Base-by-base conservation (phyloP, 768 basidiomycete species). In the Tricholoma flavovirens region DNA sequence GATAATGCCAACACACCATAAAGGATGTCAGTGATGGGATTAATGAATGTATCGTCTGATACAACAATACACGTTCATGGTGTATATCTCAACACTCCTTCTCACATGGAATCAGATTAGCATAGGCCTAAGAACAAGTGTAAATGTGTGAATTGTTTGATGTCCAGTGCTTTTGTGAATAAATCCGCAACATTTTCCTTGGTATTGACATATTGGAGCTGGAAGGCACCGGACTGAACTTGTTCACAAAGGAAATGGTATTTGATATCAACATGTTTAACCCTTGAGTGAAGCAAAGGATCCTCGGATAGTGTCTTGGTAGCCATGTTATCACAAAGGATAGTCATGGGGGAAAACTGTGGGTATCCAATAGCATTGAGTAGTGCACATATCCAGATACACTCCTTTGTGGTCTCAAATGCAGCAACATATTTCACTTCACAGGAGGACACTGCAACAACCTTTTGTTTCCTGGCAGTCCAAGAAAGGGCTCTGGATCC, bases 401-500 rank as follows among this genome's bases (percentile, higher is more conserved):
- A 40, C 57, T 62, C 61, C 45, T 56, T 54, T 1, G 58, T 36
- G 1, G 69, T 63, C 26, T 73, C 60, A 14, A 62, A 58, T 1
- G 64, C 60, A 6, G 74, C 70, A 36, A 76, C 68, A 58, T 77
- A 75, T 60, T 78, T 72, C 0, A 73, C 70, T 60, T 77, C 74
- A 11, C 59, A 54, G 1, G 66, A 61, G 1, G 66, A 69, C 2
- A 60, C 32, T 2, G 57, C 53, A 21, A 54, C 48, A 10, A 53
- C 49, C 15, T 54, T 53, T 29, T 58, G 57, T 19, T 54, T 54
- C 3, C 29, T 15, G 0, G 30, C 14, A 1, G 51, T 29, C 54
- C 64, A 69, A 0, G 66, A 60, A 5, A 66, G 36, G 2, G 59
- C 12, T 4, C 65, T 66, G 24, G 50, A 48, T 6, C 60, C 57